Evolutionary conservation across 2,329 filamentous ascomycete species (phyloP), one percentile per base, ranked within the genome.

Genomic region (Seiridium unicorne): DNA sequence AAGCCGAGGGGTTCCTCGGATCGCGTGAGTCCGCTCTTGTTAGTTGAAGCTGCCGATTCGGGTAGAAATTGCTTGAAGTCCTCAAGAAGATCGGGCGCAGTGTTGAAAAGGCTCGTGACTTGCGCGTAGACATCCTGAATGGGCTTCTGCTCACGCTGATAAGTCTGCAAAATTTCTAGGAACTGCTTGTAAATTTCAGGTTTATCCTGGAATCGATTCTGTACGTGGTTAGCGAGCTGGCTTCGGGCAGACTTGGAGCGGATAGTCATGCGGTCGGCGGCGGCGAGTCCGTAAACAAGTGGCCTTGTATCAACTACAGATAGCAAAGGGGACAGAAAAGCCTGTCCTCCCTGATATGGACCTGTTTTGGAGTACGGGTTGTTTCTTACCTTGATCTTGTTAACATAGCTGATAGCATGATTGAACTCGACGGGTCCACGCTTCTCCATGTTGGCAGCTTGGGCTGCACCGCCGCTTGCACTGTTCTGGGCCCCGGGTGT

Each of bases 161-260:
- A 99, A 2, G 95, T 99, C 76, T 99, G 95, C 51, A 99, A 80
- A 54, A 99, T 99, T 74, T 99, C 95, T 36, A 99, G 84, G 72
- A 99, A 99, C 72, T 99, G 94, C 75, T 99, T 99, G 80, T 99
- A 99, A 63, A 99, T 98, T 73, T 99, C 95, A 5, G 95, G 95
- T 65, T 96, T 93, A 70, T 93, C 89, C 68, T 96, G 90, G 76
- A 98, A 99, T 49, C 95, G 94, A 73, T 98, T 99, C 92, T 97
- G 70, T 59, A 61, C 36, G 62, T 44, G 34, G 36, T 44, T 36
- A 38, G 31, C 31, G 10, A 60, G 51, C 51, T 53, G 56, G 60
- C 58, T 55, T 59, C 35, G 34, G 38, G 51, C 5, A 6, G 44
- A 55, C 44, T 13, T 58, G 13, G 44, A 46, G 58, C 65, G 56